Evolutionary conservation across 345 rosid species (phyloP).

Genomic region (Cardamine occulta): DNA sequence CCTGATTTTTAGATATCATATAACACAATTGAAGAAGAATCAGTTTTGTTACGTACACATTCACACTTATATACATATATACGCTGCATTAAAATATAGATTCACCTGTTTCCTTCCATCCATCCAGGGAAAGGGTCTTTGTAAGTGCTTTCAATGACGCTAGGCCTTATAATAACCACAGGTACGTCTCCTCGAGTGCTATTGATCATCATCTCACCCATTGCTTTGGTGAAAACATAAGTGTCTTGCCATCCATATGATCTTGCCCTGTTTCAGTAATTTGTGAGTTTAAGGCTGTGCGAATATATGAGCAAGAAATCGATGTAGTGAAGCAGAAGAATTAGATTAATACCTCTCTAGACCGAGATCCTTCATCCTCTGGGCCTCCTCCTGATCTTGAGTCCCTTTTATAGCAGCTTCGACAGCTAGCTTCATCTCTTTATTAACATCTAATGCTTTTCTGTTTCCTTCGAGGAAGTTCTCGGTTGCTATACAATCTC

Average conservation of each 20-base stretch:
- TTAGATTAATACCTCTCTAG: constrained; percentile 64
- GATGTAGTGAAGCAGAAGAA: neutral
- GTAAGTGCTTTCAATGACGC: constrained; percentile 88
- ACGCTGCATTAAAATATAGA: neutral
- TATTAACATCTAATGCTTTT: constrained; percentile 57
- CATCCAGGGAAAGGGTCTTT: constrained; percentile 97
- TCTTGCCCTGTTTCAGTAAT: constrained; percentile 61
- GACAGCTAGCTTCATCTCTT: constrained; percentile 63
- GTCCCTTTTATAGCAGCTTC: constrained; percentile 47
- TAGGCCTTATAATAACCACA: constrained; percentile 78
- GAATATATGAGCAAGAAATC: neutral
- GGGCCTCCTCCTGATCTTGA: constrained; percentile 49
- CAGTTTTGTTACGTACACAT: constrained; percentile 9
- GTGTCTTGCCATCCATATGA: constrained; percentile 95
- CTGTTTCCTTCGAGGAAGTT: constrained; percentile 47
- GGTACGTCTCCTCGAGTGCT: constrained; percentile 78
- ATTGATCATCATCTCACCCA: constrained; percentile 96
- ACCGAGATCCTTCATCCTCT: constrained; percentile 82
- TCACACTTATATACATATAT: neutral
- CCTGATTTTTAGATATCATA: constrained; percentile 45
- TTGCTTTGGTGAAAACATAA: constrained; percentile 91
- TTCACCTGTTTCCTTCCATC: constrained; percentile 97
- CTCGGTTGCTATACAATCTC: constrained; percentile 76
- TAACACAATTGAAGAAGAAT: constrained; percentile 16
- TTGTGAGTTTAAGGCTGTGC: neutral